Evolutionary conservation across 1,284 basidiomycete genomes (phyloP), one percentile per base, ranked within the genome.

Genomic region (Puccinia triticina): DNA sequence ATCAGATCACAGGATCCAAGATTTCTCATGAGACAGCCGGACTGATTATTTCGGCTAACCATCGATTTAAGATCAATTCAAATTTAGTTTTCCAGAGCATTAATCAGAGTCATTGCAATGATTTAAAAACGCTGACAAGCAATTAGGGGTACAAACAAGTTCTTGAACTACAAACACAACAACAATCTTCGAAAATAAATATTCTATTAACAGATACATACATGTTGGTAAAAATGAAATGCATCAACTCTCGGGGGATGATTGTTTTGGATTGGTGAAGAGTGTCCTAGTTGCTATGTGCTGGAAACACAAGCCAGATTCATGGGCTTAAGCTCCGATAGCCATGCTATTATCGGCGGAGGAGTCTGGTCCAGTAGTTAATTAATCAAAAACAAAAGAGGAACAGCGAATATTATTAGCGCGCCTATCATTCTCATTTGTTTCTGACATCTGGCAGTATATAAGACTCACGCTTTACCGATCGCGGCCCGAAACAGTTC

Each of bases 401-500:
- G n/a, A n/a, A n/a, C n/a, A n/a, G n/a, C n/a, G n/a, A n/a, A n/a
- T n/a, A n/a, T n/a, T 26, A 29, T 69, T 29, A 69, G 66, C 43
- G 43, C n/a, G 66, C 0, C 14, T 48, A 7, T n/a, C 37, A 0
- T 10, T 69, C 23, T 5, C 16, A 29, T 3, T 0, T 10, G 46
- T 37, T 2, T 29, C 46, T 0, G 14, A 29, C 23, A 29, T 69
- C 26, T 46, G 43, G 40, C 10, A n/a, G 23, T 8, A n/a, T 18
- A 5, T 3, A 69, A 5, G 3, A 48, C 79, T 61, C 21, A 82
- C 79, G 79, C 34, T 64, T 75, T 71, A 29, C n/a, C 46, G 40
- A 82, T 34, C 10, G 73, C 61, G 37, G 26, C 40, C 48, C 80
- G 59, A 74, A 82, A 82, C 46, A 64, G 26, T 32, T 61, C 57